A percentile compares a stretch with the other conserved stretches of the same genome.
phyloP scores from a whole-genome alignment of 1,284 basidiomycete species.

The Chondrostereum purpureum region DNA sequence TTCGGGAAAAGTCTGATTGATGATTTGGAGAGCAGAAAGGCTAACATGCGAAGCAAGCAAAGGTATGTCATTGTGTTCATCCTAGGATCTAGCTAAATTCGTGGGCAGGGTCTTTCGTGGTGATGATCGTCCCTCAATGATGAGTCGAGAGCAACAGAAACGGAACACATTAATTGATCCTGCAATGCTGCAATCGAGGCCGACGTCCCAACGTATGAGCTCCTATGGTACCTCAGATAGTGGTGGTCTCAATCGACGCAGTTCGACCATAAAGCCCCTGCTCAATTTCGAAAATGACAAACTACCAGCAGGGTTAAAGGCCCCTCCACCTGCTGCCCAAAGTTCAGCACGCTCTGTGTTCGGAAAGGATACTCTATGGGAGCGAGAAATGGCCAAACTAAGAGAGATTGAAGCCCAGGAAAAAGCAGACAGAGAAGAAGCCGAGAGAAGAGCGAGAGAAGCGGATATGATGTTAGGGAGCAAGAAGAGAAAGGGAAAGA shows the following conservation, averaged over 20 bases:
- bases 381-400: slow-evolving; percentile 69
- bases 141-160: slow-evolving; percentile 53
- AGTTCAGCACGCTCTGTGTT: slow-evolving; percentile 65
- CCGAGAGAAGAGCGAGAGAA: slow-evolving; percentile 34
- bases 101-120: slow-evolving; percentile 57
- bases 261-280: slow-evolving; percentile 51
- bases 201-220: slow-evolving; percentile 35
- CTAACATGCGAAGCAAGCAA: slow-evolving; percentile 67
- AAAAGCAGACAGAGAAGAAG: slow-evolving; percentile 43
- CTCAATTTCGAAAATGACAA: slow-evolving; percentile 53
- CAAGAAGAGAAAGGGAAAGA: slow-evolving; percentile 39
- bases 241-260: slow-evolving; percentile 35
- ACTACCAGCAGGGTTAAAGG: slow-evolving; percentile 17
- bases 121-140: slow-evolving; percentile 79
- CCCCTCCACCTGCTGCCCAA: slow-evolving; percentile 23
- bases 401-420: slow-evolving; percentile 65
- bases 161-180: slow-evolving; percentile 72
- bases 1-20: slow-evolving; percentile 78
- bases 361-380: slow-evolving; percentile 77
- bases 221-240: slow-evolving; percentile 32
- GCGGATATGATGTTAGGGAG: slow-evolving; percentile 39
- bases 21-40: slow-evolving; percentile 69
- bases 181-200: slow-evolving; percentile 42
- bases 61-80: slow-evolving; percentile 52
- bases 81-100: too few relatives aligned